Evolutionary conservation across 345 rosid species (phyloP), one percentile per base, ranked within the genome.

Genomic region (Gossypium turneri): DNA sequence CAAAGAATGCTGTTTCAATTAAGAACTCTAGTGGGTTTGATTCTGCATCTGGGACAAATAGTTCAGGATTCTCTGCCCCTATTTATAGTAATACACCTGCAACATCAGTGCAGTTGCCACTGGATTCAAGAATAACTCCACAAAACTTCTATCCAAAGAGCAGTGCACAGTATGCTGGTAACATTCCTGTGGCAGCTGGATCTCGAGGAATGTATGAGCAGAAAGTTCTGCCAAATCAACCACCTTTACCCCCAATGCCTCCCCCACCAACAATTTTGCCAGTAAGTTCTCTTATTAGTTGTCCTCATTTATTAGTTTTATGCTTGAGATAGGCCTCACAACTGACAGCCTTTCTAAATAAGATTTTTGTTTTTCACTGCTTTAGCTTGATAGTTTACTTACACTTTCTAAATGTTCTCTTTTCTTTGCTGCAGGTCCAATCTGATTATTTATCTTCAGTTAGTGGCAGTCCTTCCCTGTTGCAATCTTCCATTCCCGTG

Each of bases 171-270:
- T 86, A 84, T 84, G 74, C 75, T 27, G 79, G 80, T 59, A 85
- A 83, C 66, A 50, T 67, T 69, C 84, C 77, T 19, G 79, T 68
- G 16, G 86, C 75, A 60, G 67, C 81, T 70, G 90, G 86, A 70
- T 81, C 87, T 72, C 90, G 92, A 72, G 96, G 97, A 81, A 75
- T 78, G 62, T 90, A 95, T 80, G 97, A 93, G 62, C 91, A 83
- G 75, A 91, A 89, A 81, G 67, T 75, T 78, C 67, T 83, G 76
- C 80, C 83, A 50, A 88, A 83, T 82, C 98, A 91, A 79, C 99
- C 98, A 70, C 97, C 99, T 78, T 85, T 95, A 82, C 97, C 99
- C 78, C 90, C 90, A 41, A 85, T 90, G 87, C 98, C 96, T 7
- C 98, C 97, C 44, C 97, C 97, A 73, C 75, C 82, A 72, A 69